phyloP scores from a whole-genome alignment of 306 rosid species.

The Senna siamea region DNA sequence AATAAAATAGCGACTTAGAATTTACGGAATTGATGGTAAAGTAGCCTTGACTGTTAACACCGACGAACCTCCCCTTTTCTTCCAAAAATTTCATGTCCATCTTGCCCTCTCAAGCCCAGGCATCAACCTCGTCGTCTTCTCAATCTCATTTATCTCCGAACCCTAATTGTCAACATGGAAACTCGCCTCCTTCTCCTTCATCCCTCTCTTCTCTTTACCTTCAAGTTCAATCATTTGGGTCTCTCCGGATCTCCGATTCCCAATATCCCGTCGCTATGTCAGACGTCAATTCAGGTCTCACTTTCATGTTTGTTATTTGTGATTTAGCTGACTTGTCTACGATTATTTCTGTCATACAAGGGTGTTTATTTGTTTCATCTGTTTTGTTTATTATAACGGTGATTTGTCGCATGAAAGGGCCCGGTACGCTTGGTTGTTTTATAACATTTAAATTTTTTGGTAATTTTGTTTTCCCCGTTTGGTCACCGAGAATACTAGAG shows the following conservation, averaged over 20 bases:
- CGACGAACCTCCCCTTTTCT: constrained; percentile 31
- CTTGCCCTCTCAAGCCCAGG: constrained; percentile 82
- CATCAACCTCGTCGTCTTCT: constrained; percentile 64
- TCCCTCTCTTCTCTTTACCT: constrained; percentile 45
- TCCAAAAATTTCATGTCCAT: constrained; percentile 92
- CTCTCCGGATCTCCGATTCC: constrained; percentile 65
- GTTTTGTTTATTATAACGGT: not conserved
- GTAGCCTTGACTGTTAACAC: constrained; percentile 7
- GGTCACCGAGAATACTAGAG: not conserved
- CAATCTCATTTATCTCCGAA: constrained; percentile 44
- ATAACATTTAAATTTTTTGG: not conserved
- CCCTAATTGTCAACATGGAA: constrained; percentile 82
- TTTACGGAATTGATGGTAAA: not conserved
- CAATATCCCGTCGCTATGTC: constrained; percentile 29
- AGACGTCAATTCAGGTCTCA: constrained; percentile 50
- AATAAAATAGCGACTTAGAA: not conserved
- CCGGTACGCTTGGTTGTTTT: not conserved
- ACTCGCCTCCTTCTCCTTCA: not conserved
- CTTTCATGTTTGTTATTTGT: not conserved
- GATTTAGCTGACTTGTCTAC: not conserved
- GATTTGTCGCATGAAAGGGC: not conserved
- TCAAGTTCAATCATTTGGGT: constrained; percentile 47
- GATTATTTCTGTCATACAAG: not conserved
- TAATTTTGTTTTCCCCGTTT: not conserved
- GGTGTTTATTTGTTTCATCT: not conserved